Base-by-base conservation (phyloP, 805 yeast genomes). In the Blastobotrys parvus region DNA sequence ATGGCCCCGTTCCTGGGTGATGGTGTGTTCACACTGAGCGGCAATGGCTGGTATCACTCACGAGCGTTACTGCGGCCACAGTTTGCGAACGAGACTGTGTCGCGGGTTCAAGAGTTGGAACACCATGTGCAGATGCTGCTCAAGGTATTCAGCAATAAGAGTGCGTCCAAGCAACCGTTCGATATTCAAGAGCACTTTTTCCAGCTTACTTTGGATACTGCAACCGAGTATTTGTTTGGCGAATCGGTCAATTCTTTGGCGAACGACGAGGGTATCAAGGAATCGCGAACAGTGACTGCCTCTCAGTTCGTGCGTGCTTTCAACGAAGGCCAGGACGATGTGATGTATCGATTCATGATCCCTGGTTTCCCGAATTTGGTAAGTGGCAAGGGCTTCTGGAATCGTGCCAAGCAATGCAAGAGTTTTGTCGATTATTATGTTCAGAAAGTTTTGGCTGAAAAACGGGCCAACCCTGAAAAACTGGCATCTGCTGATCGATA, bases 341-440 rank as follows among this genome's bases (percentile, higher is more conserved):
- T 39, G 23, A 46, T 54, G 25, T 43, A 27, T 11, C 46, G 33
- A 25, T 25, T 25, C 29, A 25, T 25, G 29, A 25, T 25, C 11
- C 29, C 29, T 25, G 29, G 7, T 25, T 7, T 25, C 29, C 11
- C 11, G 7, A 45, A 44, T 38, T 15, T 50, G 13, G 45, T 52
- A 20, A 35, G 46, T 35, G 37, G 48, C 25, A 38, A 41, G 27
- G 45, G 57, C 39, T 71, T 68, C 50, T 55, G 60, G 39, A 55
- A 56, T 8, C 45, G 61, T 21, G 62, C 54, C 21, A 49, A 44
- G 8, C 39, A 50, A 13, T 64, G 64, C 25, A 61, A 62, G 42
- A 49, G 45, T 18, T 60, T 59, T 57, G 67, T 68, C 18, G 65
- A 70, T 49, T 59, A 54, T 46, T 71, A 67, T 47, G 76, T 71